These are phyloP conservation scores for Euphorbia lathyris DNA, from an alignment of 345 rosid genomes.

Conservation along the genomic window DNA sequence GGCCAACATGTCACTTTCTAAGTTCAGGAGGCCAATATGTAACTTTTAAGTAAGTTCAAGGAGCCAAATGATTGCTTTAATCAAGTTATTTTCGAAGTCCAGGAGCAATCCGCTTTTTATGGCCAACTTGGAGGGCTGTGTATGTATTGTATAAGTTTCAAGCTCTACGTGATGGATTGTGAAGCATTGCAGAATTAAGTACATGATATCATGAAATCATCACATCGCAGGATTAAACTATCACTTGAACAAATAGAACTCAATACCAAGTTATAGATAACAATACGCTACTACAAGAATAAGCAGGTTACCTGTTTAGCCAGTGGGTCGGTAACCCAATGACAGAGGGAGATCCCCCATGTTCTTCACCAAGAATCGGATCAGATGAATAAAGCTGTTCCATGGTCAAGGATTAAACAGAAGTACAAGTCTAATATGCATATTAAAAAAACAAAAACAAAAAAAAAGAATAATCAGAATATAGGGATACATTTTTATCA, in stretches of 20 bases:
- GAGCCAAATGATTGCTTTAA: no score
- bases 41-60: no score
- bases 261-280: not conserved
- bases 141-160: not conserved
- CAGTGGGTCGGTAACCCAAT: constrained; percentile 68
- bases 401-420: constrained; percentile 48
- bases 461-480: constrained; percentile 11
- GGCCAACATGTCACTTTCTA: no score
- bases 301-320: constrained; percentile 53
- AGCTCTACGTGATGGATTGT: not conserved
- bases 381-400: constrained; percentile 51
- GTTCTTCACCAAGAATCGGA: constrained; percentile 42
- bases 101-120: no score
- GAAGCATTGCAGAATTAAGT: not conserved
- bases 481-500: constrained; percentile 64
- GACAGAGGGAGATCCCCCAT: constrained; percentile 44
- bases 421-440: constrained; percentile 16
- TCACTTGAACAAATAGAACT: not conserved
- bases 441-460: no score
- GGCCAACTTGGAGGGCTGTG: no score
- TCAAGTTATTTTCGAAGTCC: no score
- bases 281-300: not conserved
- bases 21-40: no score
- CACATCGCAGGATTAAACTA: not conserved
- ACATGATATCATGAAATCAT: not conserved